Evolutionary conservation across 2,329 filamentous ascomycete species (phyloP).

Genomic region (Claviceps pazoutovae): DNA sequence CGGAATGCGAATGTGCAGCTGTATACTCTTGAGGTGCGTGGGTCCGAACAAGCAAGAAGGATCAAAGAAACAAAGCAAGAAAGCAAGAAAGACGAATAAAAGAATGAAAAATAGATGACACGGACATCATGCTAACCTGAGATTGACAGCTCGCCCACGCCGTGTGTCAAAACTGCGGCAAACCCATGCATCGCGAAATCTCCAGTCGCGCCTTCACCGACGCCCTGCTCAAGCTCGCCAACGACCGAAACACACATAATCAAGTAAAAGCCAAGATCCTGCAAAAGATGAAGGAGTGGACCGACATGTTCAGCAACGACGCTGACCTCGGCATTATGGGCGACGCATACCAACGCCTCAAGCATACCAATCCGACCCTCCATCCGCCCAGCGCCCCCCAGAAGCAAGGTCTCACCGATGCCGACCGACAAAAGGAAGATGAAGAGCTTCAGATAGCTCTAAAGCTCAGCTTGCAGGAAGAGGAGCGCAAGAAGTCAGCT

Average conservation of each 20-base stretch:
- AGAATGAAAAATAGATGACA: too few species aligned
- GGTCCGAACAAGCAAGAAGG: too few species aligned
- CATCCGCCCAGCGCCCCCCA: constrained; percentile 85
- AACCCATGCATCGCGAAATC: constrained; percentile 75
- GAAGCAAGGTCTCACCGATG: constrained; percentile 80
- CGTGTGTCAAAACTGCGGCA: constrained; percentile 81
- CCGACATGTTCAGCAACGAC: constrained; percentile 82
- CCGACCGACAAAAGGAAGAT: constrained; percentile 88
- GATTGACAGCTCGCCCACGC: constrained; percentile 59
- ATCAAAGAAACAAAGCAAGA: background rate
- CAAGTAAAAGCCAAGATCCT: constrained; percentile 96
- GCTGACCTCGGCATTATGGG: constrained; percentile 95
- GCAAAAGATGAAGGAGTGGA: constrained; percentile 93
- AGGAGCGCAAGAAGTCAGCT: constrained; percentile 45
- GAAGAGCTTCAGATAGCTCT: constrained; percentile 95
- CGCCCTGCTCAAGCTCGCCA: constrained; percentile 76
- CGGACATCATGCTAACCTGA: too few species aligned
- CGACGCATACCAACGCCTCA: constrained; percentile 79
- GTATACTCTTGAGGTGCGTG: constrained; percentile 69
- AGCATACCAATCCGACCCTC: constrained; percentile 72
- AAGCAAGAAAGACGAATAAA: background rate
- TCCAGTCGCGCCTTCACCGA: constrained; percentile 90
- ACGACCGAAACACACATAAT: constrained; percentile 88
- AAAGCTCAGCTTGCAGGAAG: constrained; percentile 83
- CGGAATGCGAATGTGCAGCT: constrained; percentile 93